These are phyloP conservation scores for Polygonum aviculare DNA, from an alignment of 148 eudicot genomes.

Conservation along the genomic window DNA sequence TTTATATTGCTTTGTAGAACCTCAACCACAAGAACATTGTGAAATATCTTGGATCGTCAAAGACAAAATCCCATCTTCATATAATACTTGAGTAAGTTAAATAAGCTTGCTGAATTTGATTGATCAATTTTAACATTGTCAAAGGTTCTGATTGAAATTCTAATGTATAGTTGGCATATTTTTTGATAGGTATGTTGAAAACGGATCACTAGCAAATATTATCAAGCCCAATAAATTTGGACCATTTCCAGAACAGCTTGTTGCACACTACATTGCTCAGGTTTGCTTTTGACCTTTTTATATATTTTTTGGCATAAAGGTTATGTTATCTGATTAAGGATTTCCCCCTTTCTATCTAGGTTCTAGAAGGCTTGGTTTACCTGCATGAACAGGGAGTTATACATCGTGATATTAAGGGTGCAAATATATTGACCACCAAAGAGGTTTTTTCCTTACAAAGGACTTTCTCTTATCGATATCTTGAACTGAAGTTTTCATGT, in stretches of 20 bases:
- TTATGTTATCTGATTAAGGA: slow-evolving; percentile 12
- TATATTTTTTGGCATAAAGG: background rate
- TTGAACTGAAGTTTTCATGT: background rate
- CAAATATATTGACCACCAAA: slow-evolving; percentile 93
- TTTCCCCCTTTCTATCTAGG: slow-evolving; percentile 27
- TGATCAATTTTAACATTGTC: background rate
- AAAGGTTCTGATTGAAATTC: background rate
- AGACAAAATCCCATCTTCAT: slow-evolving; percentile 91
- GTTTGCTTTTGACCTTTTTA: slow-evolving; percentile 24
- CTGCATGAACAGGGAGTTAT: slow-evolving; percentile 99
- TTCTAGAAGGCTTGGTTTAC: slow-evolving; percentile 96
- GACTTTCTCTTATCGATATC: background rate
- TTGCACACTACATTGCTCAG: slow-evolving; percentile 95
- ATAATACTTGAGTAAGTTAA: slow-evolving; percentile 91
- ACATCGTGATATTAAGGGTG: slow-evolving; percentile 99
- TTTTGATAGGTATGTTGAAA: slow-evolving; percentile 77
- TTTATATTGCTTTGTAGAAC: slow-evolving; percentile 41
- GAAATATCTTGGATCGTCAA: slow-evolving; percentile 92
- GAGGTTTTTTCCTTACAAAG: slow-evolving; percentile 45
- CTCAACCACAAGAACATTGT: slow-evolving; percentile 98
- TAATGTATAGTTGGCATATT: slow-evolving; percentile 10
- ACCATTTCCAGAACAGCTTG: slow-evolving; percentile 97
- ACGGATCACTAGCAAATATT: slow-evolving; percentile 97
- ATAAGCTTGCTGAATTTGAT: slow-evolving; percentile 2
- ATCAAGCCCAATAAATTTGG: slow-evolving; percentile 98